Evolutionary conservation across 208 protist genomes (phyloP).

Genomic region (Trypanosoma rangeli): DNA sequence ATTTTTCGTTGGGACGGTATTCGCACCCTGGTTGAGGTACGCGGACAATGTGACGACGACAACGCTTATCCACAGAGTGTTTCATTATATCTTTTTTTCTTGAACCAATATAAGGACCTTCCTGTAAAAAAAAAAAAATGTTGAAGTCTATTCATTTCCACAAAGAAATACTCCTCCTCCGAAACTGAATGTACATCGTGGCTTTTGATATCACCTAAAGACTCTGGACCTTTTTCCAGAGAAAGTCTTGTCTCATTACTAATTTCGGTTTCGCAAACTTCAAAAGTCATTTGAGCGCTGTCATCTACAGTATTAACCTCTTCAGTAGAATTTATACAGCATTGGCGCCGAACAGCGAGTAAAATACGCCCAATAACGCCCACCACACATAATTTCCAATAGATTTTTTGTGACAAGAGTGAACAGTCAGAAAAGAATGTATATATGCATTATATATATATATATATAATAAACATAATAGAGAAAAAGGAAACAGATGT

Average conservation of each 20-base stretch:
- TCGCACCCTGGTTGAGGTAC: slow-evolving; percentile 72
- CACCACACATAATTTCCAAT: not conserved
- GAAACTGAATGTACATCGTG: slow-evolving; percentile 48
- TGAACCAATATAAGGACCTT: slow-evolving; percentile 80
- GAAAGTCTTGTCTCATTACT: slow-evolving; percentile 38
- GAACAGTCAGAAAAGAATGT: not conserved
- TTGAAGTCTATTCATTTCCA: slow-evolving; percentile 70
- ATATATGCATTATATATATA: not conserved
- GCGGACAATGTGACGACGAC: slow-evolving; percentile 57
- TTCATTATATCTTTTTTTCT: slow-evolving; percentile 46
- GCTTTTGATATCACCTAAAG: slow-evolving; percentile 26
- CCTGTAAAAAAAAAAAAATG: slow-evolving; percentile 82
- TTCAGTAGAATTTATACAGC: not conserved
- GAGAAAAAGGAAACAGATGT: no score
- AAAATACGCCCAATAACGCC: not conserved
- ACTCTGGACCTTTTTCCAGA: slow-evolving; percentile 10
- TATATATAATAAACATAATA: no score
- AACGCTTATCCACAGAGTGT: slow-evolving; percentile 43
- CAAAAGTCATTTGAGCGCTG: not conserved
- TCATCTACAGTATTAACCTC: not conserved
- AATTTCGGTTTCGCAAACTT: slow-evolving; percentile 46
- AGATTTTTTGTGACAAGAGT: slow-evolving; percentile 12
- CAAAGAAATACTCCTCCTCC: slow-evolving; percentile 39
- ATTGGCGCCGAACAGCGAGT: not conserved
- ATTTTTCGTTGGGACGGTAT: slow-evolving; percentile 77